Base-by-base conservation (phyloP, 2,329 filamentous ascomycete genomes). In the Phialemoniopsis sp. region DNA sequence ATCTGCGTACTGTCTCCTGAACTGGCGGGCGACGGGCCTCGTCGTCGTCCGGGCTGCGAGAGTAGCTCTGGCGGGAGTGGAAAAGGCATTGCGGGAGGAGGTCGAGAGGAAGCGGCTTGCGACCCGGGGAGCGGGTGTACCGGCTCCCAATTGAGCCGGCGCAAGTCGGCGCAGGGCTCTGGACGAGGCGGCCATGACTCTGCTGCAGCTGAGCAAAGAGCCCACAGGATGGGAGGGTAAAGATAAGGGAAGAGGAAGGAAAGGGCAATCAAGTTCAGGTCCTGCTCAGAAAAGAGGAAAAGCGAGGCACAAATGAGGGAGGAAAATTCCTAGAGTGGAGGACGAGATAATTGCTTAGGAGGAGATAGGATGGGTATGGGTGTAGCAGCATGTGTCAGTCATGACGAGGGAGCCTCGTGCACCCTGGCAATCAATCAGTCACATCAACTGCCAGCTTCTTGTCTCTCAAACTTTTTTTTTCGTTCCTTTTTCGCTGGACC, bases 161-260 rank as follows among this genome's bases (percentile, higher is more conserved):
- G 56, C 52, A 44, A 61, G 52, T 48, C 54, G 56, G 43, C 51
- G 46, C 36, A 62, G 46, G 45, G 58, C 57, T 49, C 55, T 50
- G 36, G 57, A 50, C 34, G 58, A 49, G 36, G 59, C 53, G 49
- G 57, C 54, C 57, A 61, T 61, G 44, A 46, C 49, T 45, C 21
- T 26, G 6, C 21, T 26, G 21, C 21, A 26, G 10, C 21, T 6
- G 21, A 6, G 21, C 21, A 10, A 10, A 26, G 21, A 26, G 41
- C 46, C 49, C 47, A 52, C 53, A 48, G 46, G 45, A 40, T n/a
- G n/a, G n/a, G 43, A 39, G 46, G 43, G 40, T 30, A 40, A 26
- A 29, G 30, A 37, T 19, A 28, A 29, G 29, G 28, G 26, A 15
- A 40, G 34, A 34, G 32, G 2, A 19, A 16, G 21, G 10, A 28